Evolutionary conservation across 1,284 basidiomycete genomes (phyloP).

Genomic region (Heterobasidion parviporum): DNA sequence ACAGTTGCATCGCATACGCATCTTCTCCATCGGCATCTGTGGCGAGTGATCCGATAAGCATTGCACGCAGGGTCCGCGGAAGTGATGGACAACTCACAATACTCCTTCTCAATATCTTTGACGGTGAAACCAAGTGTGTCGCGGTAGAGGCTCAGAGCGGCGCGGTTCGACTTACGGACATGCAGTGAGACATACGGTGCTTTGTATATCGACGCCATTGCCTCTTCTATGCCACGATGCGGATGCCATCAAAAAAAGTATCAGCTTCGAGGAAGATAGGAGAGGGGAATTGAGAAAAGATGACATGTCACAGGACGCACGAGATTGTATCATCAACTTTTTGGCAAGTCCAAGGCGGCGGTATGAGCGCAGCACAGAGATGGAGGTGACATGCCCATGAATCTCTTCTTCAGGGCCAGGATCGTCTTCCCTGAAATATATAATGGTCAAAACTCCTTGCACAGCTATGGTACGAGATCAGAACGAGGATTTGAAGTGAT

Average conservation of each 20-base stretch:
- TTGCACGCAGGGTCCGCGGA: not conserved
- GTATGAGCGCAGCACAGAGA: constrained; percentile 83
- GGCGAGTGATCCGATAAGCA: constrained; percentile 1
- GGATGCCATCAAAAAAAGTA: not conserved
- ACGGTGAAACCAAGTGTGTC: constrained; percentile 80
- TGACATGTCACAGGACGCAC: constrained; percentile 36
- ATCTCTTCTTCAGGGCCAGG: constrained; percentile 45
- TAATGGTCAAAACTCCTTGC: constrained; percentile 19
- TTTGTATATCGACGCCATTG: constrained; percentile 78
- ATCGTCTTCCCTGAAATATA: constrained; percentile 54
- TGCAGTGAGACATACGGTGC: constrained; percentile 77
- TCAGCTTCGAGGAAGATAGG: not conserved
- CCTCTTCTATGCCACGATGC: constrained; percentile 50
- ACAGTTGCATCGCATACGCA: constrained; percentile 82
- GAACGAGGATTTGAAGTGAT: not conserved
- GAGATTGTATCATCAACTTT: constrained; percentile 81
- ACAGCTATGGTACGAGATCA: constrained; percentile 5
- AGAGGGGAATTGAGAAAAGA: constrained; percentile 1
- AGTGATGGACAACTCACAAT: constrained; percentile 52
- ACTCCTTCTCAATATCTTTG: constrained; percentile 69
- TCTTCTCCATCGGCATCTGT: constrained; percentile 90
- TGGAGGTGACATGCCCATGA: constrained; percentile 88
- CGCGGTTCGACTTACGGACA: constrained; percentile 82
- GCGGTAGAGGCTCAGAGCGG: constrained; percentile 77
- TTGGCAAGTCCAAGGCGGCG: constrained; percentile 81